phyloP scores from a whole-genome alignment of 2,329 filamentous ascomycete species.

The Lecanicillium sp. region DNA sequence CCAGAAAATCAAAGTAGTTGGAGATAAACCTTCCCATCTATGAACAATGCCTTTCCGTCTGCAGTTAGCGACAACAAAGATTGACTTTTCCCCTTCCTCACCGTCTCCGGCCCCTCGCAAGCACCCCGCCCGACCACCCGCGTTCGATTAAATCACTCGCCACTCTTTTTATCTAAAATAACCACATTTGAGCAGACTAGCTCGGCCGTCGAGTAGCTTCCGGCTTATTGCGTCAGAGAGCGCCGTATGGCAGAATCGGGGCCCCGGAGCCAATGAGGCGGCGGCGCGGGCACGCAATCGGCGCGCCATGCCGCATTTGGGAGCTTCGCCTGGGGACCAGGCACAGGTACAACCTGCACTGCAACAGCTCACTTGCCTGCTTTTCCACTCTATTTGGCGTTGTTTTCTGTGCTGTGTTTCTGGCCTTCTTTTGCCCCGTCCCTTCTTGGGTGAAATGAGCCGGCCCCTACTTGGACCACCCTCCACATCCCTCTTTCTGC shows the following conservation, averaged over 20 bases:
- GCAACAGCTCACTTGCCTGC: background rate
- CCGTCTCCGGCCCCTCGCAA: background rate
- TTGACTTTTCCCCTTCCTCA: background rate
- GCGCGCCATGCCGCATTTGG: slow-evolving; percentile 15
- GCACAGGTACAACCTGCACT: background rate
- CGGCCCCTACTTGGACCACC: too few relatives aligned
- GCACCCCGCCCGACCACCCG: slow-evolving; percentile 2
- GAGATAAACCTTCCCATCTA: too few relatives aligned
- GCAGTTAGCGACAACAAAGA: too few relatives aligned
- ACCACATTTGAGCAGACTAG: too few relatives aligned
- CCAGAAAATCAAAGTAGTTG: too few relatives aligned
- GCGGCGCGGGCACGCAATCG: slow-evolving; percentile 25
- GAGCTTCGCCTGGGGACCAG: background rate
- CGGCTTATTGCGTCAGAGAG: slow-evolving; percentile 24
- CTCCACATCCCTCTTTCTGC: too few relatives aligned
- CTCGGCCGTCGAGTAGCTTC: too few relatives aligned
- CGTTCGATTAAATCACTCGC: background rate
- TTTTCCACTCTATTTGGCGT: background rate
- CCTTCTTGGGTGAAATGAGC: too few relatives aligned
- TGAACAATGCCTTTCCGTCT: too few relatives aligned
- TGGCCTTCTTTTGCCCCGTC: too few relatives aligned
- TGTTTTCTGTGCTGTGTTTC: too few relatives aligned
- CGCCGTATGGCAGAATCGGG: slow-evolving; percentile 23
- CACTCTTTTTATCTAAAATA: too few relatives aligned
- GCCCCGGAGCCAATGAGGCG: slow-evolving; percentile 21